A percentile compares a stretch with the other conserved stretches of the same genome.
Evolutionary conservation across 1,284 basidiomycete genomes (phyloP).

Genomic region (Apiotrichum siamense): DNA sequence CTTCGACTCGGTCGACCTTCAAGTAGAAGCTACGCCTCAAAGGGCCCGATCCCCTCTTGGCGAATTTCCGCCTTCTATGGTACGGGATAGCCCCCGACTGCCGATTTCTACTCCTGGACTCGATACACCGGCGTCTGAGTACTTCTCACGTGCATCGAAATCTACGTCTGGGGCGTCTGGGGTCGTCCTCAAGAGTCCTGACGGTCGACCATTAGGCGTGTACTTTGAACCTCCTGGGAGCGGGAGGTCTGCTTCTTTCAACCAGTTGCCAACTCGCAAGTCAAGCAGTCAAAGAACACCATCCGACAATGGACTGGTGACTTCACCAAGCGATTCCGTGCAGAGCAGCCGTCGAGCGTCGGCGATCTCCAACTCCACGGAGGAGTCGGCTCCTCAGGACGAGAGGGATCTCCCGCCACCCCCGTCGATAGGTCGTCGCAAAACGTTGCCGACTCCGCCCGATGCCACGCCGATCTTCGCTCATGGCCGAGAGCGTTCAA

Average conservation of each 20-base stretch:
- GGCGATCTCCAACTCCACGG: slow-evolving; percentile 14
- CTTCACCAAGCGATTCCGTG: slow-evolving; percentile 18
- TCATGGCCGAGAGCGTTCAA: slow-evolving; percentile 28
- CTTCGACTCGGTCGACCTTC: slow-evolving; percentile 31
- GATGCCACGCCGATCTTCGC: slow-evolving; percentile 28
- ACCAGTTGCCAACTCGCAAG: slow-evolving; percentile 8
- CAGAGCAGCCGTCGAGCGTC: slow-evolving; percentile 23
- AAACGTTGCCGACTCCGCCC: slow-evolving; percentile 25
- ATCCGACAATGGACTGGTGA: slow-evolving; percentile 7
- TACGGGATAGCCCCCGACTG: slow-evolving; percentile 17
- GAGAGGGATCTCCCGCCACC: background rate
- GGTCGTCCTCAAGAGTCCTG: slow-evolving; percentile 82
- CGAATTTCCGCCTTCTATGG: slow-evolving; percentile 25
- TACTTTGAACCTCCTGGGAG: slow-evolving; percentile 73
- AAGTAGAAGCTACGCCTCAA: slow-evolving; percentile 4
- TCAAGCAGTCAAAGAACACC: slow-evolving; percentile 22
- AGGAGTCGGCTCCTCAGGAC: background rate
- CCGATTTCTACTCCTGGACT: background rate
- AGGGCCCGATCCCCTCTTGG: slow-evolving; percentile 33
- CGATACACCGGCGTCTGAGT: slow-evolving; percentile 68
- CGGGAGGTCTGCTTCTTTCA: slow-evolving; percentile 3
- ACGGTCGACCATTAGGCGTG: slow-evolving; percentile 87
- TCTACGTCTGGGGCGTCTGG: slow-evolving; percentile 76
- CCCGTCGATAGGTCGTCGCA: slow-evolving; percentile 13
- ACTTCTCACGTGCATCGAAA: slow-evolving; percentile 72